Evolutionary conservation across 225 moss, liverwort and hornwort genomes (phyloP), one percentile per base, ranked within the genome.

Genomic region (Neckera pumila): DNA sequence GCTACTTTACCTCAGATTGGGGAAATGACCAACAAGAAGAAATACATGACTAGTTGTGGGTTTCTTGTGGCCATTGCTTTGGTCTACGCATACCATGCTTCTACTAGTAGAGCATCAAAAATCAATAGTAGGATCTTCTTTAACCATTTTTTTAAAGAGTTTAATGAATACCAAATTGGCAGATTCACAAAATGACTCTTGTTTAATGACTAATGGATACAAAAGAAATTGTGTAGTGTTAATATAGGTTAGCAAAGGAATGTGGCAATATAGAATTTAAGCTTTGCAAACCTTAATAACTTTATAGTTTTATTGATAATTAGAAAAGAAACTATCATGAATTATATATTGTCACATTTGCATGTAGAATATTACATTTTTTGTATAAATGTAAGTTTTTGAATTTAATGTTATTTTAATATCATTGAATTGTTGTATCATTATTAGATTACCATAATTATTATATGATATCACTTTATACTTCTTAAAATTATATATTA

Each of bases 121-220:
- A 26, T 14, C 16, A 27, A 15, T 27, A 9, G 3, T 30, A 30
- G 6, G 30, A 2, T 45, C 45, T 73, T 22, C 6, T 0, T 28
- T 10, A 73, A 28, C 17, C 17, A n/a, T 16, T 43, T 71, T 71
- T 42, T 16, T 20, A 1, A 33, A 19, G 7, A 49, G 12, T 49
- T 49, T 19, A 12, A 49, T 49, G 21, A 33, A 0, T 21, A 33
- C 12, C 8, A 12, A 51, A 76, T 34, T 76, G 2, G 8, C 21
- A 1, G 1, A 49, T 49, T 11, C 1, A 19, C 11, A 20, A 75
- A 12, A 49, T 0, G 0, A 11, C 1, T 75, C 7, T 31, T 31
- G 1, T 33, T 74, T 4, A 12, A 75, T 49, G 49, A 31, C 12
- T 33, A 20, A 49, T 51, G 7, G 4, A 12, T 31, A 75, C 1